These are phyloP conservation scores for Metschnikowia hibisci DNA, from an alignment of 805 yeast genomes.

Conservation along the genomic window DNA sequence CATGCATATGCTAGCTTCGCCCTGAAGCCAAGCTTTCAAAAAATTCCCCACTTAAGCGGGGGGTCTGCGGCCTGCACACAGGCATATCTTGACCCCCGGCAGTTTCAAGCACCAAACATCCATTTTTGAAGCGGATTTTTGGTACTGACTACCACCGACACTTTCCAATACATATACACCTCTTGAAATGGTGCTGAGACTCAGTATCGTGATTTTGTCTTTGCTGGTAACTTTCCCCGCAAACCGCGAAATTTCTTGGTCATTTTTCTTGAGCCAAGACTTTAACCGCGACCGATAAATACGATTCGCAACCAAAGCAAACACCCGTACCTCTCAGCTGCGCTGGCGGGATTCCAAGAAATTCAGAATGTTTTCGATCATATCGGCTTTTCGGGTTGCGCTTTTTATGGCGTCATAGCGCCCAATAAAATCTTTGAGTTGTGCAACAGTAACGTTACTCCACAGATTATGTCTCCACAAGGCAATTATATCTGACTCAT, in stretches of 20 bases:
- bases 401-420: conserved; percentile 31
- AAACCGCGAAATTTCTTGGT: not conserved
- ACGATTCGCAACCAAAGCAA: not conserved
- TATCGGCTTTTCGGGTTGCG: conserved; percentile 40
- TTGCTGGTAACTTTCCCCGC: not conserved
- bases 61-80: too few species aligned
- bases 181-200: not conserved
- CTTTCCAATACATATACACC: not conserved
- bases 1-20: too few species aligned
- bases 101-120: not conserved
- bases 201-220: not conserved
- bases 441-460: conserved; percentile 37
- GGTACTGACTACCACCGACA: too few species aligned
- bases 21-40: too few species aligned
- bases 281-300: conserved; percentile 1
- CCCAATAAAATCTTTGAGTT: conserved; percentile 38
- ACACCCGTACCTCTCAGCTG: not conserved
- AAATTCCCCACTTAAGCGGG: too few species aligned
- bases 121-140: not conserved
- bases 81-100: too few species aligned
- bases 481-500: conserved; percentile 37
- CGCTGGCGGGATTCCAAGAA: conserved; percentile 21
- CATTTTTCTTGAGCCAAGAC: not conserved
- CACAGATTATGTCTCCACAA: conserved; percentile 41
- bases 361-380: conserved; percentile 38